Percentiles rank a stretch among this genome's conserved stretches.
phyloP scores from a whole-genome alignment of 2,329 filamentous ascomycete species.

The Biscogniauxia sp. region DNA sequence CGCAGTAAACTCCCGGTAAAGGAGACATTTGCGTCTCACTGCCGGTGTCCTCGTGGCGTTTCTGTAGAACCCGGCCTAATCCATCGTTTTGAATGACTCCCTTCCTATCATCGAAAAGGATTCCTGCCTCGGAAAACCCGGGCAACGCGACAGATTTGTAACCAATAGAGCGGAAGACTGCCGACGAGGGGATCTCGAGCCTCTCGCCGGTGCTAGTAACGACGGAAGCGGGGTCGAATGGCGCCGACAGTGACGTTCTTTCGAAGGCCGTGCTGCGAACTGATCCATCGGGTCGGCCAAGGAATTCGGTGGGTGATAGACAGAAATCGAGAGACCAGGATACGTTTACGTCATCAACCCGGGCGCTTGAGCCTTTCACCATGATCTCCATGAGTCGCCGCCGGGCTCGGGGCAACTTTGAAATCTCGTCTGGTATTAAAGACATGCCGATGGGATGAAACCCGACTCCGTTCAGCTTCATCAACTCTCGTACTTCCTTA shows the following conservation, averaged over 20 bases:
- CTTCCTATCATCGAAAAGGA: constrained; percentile 71
- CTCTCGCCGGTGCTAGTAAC: constrained; percentile 49
- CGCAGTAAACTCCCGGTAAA: constrained; percentile 78
- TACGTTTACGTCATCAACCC: constrained; percentile 50
- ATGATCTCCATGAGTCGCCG: constrained; percentile 80
- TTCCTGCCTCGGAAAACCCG: constrained; percentile 69
- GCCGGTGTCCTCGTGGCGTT: constrained; percentile 28
- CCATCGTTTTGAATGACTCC: constrained; percentile 84
- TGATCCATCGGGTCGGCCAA: constrained; percentile 43
- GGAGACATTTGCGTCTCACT: constrained; percentile 40
- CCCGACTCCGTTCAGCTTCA: constrained; percentile 69
- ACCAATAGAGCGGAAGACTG: constrained; percentile 92
- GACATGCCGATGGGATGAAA: constrained; percentile 67
- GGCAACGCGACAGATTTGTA: constrained; percentile 80
- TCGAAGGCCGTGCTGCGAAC: constrained; percentile 70
- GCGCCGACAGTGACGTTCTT: constrained; percentile 54
- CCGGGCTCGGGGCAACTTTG: constrained; percentile 70
- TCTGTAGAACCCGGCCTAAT: constrained; percentile 64
- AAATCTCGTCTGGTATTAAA: constrained; percentile 66
- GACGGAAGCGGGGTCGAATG: constrained; percentile 50
- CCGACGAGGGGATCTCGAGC: constrained; percentile 57
- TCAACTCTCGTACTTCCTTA: constrained; percentile 87
- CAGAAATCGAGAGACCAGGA: constrained; percentile 86
- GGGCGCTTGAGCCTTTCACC: constrained; percentile 64
- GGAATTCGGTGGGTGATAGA: constrained; percentile 71